phyloP scores from a whole-genome alignment of 352 stramenopile genomes.

The Pythium dissimile region DNA sequence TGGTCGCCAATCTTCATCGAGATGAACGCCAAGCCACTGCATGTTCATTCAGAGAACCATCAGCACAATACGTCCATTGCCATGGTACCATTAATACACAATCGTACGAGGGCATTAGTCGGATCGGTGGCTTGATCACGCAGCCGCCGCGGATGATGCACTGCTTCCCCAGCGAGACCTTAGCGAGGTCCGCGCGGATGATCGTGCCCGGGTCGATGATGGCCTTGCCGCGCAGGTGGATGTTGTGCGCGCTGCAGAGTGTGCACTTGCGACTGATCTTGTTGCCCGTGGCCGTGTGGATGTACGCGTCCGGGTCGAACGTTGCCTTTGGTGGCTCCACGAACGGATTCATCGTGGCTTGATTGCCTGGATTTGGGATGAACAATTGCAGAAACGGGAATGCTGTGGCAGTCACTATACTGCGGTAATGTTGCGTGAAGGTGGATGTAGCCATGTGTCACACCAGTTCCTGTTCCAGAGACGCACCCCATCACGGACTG shows the following conservation, averaged over 20 bases:
- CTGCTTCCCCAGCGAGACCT: constrained; percentile 78
- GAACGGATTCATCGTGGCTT: constrained; percentile 34
- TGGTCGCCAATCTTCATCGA: constrained; percentile 81
- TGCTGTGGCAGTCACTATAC: neutral
- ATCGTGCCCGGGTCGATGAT: constrained; percentile 72
- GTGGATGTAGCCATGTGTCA: neutral
- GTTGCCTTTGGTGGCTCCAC: constrained; percentile 24
- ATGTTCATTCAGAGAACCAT: neutral
- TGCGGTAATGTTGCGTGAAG: neutral
- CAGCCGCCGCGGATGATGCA: constrained; percentile 70
- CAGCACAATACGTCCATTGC: neutral
- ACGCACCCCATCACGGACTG: too few species aligned
- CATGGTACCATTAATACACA: neutral
- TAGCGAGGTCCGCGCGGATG: constrained; percentile 79
- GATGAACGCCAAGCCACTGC: constrained; percentile 75
- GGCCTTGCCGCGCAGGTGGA: constrained; percentile 72
- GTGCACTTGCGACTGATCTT: constrained; percentile 40
- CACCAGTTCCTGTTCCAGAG: too few species aligned
- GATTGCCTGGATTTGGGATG: neutral
- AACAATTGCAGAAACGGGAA: too few species aligned
- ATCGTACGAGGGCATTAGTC: constrained; percentile 41
- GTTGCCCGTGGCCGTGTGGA: constrained; percentile 35
- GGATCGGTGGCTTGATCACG: constrained; percentile 70
- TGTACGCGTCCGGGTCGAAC: constrained; percentile 34
- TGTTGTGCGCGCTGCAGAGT: constrained; percentile 38